These are phyloP conservation scores for Melaleuca quinquenervia DNA, from an alignment of 345 rosid species.

Conservation along the genomic window DNA sequence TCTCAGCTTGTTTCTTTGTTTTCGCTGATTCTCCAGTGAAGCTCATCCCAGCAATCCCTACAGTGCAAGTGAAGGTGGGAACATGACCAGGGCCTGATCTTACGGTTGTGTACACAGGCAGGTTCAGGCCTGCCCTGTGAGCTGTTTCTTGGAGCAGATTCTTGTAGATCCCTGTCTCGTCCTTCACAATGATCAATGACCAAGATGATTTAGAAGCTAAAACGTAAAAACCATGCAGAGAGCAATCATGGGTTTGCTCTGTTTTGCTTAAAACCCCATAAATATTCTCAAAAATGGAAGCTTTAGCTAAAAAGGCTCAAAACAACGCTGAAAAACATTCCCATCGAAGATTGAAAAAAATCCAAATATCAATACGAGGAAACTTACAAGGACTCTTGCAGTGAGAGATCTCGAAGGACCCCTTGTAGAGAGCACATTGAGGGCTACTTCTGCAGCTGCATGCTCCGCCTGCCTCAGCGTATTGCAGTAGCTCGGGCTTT, in stretches of 20 bases:
- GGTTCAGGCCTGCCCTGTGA: constrained; percentile 84
- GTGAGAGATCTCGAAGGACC: constrained; percentile 95
- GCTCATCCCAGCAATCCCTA: constrained; percentile 74
- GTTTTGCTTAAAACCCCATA: not conserved
- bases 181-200: constrained; percentile 23
- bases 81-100: constrained; percentile 95
- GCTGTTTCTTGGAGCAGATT: constrained; percentile 92
- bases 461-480: constrained; percentile 99
- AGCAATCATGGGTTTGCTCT: not conserved
- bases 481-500: constrained; percentile 80
- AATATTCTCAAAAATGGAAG: not conserved
- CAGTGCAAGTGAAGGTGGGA: constrained; percentile 87
- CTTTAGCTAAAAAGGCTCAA: not conserved
- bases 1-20: constrained; percentile 97
- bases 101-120: constrained; percentile 76
- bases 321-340: not conserved
- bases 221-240: not conserved
- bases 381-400: constrained; percentile 77
- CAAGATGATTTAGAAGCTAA: not conserved
- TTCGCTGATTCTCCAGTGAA: constrained; percentile 92
- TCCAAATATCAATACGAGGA: not conserved
- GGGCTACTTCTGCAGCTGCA: constrained; percentile 98
- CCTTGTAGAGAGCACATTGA: constrained; percentile 74
- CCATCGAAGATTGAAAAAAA: not conserved
- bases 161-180: constrained; percentile 98